phyloP scores from a whole-genome alignment of 306 rosid genomes.

The Amphicarpaea edgeworthii region DNA sequence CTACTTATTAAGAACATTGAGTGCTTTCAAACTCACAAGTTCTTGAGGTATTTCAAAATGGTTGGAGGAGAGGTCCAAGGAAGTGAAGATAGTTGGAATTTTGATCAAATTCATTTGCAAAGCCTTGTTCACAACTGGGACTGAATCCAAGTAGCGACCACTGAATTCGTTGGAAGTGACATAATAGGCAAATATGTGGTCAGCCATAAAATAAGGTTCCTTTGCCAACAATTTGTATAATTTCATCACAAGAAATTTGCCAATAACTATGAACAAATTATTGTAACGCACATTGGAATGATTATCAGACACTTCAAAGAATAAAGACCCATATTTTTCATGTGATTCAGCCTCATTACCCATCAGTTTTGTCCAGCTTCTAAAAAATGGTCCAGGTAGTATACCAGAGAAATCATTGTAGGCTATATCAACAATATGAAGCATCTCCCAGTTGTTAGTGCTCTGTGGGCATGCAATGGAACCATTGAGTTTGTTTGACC shows the following conservation, averaged over 20 bases:
- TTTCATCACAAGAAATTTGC: background rate
- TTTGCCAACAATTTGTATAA: background rate
- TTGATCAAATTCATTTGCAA: background rate
- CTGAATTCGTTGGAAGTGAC: background rate
- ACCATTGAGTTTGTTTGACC: conserved; percentile 12
- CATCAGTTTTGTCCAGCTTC: conserved; percentile 46
- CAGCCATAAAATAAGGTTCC: background rate
- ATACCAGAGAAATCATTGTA: conserved; percentile 49
- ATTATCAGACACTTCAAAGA: background rate
- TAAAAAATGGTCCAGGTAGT: conserved; percentile 32
- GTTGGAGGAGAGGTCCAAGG: conserved; percentile 41
- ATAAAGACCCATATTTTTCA: conserved; percentile 5
- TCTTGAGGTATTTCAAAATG: conserved; percentile 41
- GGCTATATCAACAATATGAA: conserved; percentile 48
- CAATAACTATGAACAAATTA: background rate
- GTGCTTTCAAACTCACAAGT: conserved; percentile 5
- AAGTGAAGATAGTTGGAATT: conserved; percentile 18
- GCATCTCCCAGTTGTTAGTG: conserved; percentile 38
- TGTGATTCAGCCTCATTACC: conserved; percentile 1
- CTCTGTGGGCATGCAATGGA: conserved; percentile 33
- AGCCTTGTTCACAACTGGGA: conserved; percentile 34
- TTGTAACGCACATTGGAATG: background rate
- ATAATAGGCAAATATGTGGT: background rate
- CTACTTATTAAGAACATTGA: conserved; percentile 23
- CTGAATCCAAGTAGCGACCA: conserved; percentile 35